A percentile compares a stretch with the other conserved stretches of the same genome.
These are phyloP conservation scores for Moringa oleifera DNA, from an alignment of 345 rosid genomes.

Conservation along the genomic window DNA sequence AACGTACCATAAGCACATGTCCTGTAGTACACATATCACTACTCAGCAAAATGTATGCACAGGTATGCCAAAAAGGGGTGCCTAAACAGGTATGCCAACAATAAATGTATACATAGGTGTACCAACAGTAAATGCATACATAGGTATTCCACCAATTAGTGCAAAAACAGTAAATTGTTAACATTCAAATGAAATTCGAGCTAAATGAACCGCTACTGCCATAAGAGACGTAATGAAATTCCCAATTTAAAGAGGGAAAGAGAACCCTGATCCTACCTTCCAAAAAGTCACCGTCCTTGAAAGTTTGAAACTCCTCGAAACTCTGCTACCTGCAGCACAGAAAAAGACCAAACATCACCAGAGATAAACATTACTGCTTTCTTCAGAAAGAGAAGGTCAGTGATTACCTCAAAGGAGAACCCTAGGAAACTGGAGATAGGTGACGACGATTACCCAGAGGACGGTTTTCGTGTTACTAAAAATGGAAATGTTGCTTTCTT, in stretches of 20 bases:
- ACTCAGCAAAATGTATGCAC: too few relatives aligned
- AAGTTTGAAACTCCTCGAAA: neutral
- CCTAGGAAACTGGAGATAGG: neutral
- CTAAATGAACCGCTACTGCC: neutral
- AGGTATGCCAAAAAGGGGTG: too few relatives aligned
- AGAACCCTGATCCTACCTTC: neutral
- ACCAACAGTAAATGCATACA: neutral
- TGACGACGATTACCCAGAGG: neutral
- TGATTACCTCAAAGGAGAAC: neutral
- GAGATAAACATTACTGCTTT: neutral
- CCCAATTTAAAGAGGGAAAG: neutral
- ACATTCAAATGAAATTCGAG: slow-evolving; percentile 5
- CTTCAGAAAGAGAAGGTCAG: too few relatives aligned
- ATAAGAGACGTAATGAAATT: neutral
- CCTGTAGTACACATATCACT: neutral
- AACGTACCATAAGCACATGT: neutral
- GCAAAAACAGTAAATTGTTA: neutral
- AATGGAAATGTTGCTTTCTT: neutral
- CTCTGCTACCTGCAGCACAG: neutral
- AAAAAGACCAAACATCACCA: neutral
- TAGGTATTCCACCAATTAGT: neutral
- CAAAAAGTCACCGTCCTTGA: neutral
- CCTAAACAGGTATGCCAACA: too few relatives aligned
- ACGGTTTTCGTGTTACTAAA: neutral
- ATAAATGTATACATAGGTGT: too few relatives aligned